Base-by-base conservation (phyloP, 176 grass and related monocot genomes). In the Carex littledalei region DNA sequence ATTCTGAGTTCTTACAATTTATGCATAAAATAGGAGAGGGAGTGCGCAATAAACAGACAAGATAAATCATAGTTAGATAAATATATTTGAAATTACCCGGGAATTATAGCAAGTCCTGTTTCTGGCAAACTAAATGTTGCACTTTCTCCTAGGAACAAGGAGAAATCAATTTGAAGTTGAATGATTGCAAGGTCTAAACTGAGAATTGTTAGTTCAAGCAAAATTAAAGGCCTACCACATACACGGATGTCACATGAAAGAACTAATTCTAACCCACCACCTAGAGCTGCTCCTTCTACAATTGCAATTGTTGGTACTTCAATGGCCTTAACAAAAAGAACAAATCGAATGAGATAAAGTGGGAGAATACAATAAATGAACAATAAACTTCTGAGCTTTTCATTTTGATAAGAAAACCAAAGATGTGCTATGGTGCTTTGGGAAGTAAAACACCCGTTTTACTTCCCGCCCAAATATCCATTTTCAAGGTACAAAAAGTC, bases 61-160 rank as follows among this genome's bases (percentile, higher is more conserved):
- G 60, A 63, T 26, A 63, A 24, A 63, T 21, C 8, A 10, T 24
- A 63, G 1, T 22, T 8, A 63, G 20, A 63, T 63, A 63, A 10
- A 45, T 21, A 7, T 34, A 57, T 55, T 78, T 78, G 14, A 18
- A 24, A 1, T 78, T 99, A 99, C 91, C 96, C 91, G 70, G 96
- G 93, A 75, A 99, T 99, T 86, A 99, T 95, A 84, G 91, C 93
- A 89, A 99, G 93, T 63, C 96, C 91, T 65, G 93, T 95, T 67
- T 99, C 96, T 63, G 90, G 96, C 87, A 95, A 86, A 71, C 96
- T 88, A 86, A 99, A 99, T 78, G 89, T 95, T 29, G 91, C 93
- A 80, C 80, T 88, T 67, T 87, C 74, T 66, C 91, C 93, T 99
- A 49, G 17, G 75, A 87, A 79, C 32, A 49, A 66, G 34, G 52